Evolutionary conservation across 2,329 filamentous ascomycete genomes (phyloP), one percentile per base, ranked within the genome.

Genomic region (Neocucurbitaria cava): DNA sequence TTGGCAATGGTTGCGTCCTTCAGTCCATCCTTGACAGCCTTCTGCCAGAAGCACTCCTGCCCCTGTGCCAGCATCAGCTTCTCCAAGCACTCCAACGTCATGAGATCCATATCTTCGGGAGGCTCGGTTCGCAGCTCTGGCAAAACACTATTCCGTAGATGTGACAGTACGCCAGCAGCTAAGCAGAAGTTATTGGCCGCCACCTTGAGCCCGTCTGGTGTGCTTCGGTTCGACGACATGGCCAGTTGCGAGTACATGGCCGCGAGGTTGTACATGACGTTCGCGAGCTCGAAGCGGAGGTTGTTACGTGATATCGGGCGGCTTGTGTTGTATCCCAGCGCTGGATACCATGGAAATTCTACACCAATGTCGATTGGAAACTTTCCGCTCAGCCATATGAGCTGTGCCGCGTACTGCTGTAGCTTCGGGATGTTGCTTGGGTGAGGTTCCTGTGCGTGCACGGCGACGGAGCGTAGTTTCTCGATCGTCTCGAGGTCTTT

Each of bases 21-120:
- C 78, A 96, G 87, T 21, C 89, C 88, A 72, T 97, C 94, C 80
- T 96, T 93, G 54, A 96, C 93, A 0, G 95, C 94, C 74, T 96
- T 98, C 65, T 95, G 90, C 95, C 95, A 99, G 76, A 95, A 98
- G 73, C 93, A 98, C 78, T 99, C 95, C 72, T 99, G 95, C 24
- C 90, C 93, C 73, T 99, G 92, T 1, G 93, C 94, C 9, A 99
- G 83, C 73, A 96, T 87, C 26, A 99, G 82, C 73, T 94, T 86
- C 64, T 90, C 86, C 41, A 98, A 78, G 47, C 91, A 91, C 66
- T 94, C 90, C 43, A 99, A 81, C 0, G 93, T 97, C 69, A 90
- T 85, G 46, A 87, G 84, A 67, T 99, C 95, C 92, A 99, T 96
- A 72, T 99, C 95, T 72, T 98, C 95, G 1, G 95, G 93, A 0